Evolutionary conservation across 169 alveolate species (phyloP), one percentile per base, ranked within the genome.

Genomic region (Cryptosporidium xiaoi): DNA sequence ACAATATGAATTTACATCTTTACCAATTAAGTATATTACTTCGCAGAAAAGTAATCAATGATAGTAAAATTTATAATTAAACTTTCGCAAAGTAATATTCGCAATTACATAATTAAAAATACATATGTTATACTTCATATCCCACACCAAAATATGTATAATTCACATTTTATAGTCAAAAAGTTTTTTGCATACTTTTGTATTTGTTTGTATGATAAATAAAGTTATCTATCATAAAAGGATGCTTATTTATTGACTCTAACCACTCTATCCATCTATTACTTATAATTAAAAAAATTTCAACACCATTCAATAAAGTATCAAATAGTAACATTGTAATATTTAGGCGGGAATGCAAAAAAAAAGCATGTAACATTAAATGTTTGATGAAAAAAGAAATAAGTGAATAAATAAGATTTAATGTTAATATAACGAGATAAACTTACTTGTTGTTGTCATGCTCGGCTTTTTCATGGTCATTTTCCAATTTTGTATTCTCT

Each of bases 221-320:
- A 46, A 77, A 77, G 50, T 77, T 77, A 13, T 77, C 87, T 34
- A 77, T 27, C 1, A 77, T 33, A 62, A 77, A 77, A 5, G 87
- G 87, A 15, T 77, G 87, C 40, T 29, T 77, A 20, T 62, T 77
- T 24, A 77, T 77, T 40, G 87, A 60, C 5, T 77, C 87, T 16
- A 77, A 27, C 87, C 87, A 77, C 64, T 77, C 77, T 24, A 60
- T 77, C 87, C 87, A 77, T 13, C 87, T 77, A 60, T 58, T 20
- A 44, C 7, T 27, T 15, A 36, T 0, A 44, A 69, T 13, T 7
- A 27, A 15, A 31, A n/a, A 64, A 64, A 64, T 20, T 64, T 64
- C 8, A 15, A n/a, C 16, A 48, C 46, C 34, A 34, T 8, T 48
- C 55, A 13, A 48, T 13, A 48, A 48, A 48, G 71, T 64, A 33